Evolutionary conservation across 768 basidiomycete species (phyloP).

Genomic region (Megacollybia marginata): DNA sequence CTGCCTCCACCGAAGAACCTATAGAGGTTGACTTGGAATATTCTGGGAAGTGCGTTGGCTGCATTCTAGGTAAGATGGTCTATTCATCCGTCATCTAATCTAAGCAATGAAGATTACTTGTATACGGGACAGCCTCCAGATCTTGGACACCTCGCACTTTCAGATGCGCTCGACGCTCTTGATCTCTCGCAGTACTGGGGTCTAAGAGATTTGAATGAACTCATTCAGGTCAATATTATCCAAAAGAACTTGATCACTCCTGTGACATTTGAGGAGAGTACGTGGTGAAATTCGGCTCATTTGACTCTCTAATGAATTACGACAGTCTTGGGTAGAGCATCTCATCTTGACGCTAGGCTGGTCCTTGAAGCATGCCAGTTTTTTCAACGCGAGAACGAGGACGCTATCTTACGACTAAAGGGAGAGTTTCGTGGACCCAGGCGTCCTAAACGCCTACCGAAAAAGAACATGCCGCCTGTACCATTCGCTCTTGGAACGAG

Average conservation of each 20-base stretch:
- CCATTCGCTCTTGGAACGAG: too few species aligned
- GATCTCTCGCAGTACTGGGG: conserved; percentile 20
- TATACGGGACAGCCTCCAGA: conserved; percentile 18
- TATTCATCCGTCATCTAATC: background rate
- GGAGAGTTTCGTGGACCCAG: background rate
- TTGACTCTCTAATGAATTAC: background rate
- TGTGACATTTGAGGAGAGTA: conserved; percentile 20
- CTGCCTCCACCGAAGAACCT: conserved; percentile 5
- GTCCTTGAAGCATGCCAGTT: conserved; percentile 17
- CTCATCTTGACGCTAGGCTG: conserved; percentile 9
- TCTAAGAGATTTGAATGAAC: conserved; percentile 15
- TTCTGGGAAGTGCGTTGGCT: conserved; percentile 15
- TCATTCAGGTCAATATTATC: conserved; percentile 21
- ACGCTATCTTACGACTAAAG: conserved; percentile 8
- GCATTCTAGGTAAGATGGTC: conserved; percentile 20
- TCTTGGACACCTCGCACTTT: conserved; percentile 6
- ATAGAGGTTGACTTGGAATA: conserved; percentile 5
- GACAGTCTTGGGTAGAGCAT: conserved; percentile 18
- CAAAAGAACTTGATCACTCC: conserved; percentile 19
- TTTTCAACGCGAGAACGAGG: conserved; percentile 19
- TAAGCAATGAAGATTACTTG: conserved; percentile 19
- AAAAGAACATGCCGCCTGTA: background rate
- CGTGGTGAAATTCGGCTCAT: conserved; percentile 2
- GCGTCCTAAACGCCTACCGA: background rate
- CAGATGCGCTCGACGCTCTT: conserved; percentile 6